phyloP scores from a whole-genome alignment of 164 flowering plant species.

The Liquidambar formosana region DNA sequence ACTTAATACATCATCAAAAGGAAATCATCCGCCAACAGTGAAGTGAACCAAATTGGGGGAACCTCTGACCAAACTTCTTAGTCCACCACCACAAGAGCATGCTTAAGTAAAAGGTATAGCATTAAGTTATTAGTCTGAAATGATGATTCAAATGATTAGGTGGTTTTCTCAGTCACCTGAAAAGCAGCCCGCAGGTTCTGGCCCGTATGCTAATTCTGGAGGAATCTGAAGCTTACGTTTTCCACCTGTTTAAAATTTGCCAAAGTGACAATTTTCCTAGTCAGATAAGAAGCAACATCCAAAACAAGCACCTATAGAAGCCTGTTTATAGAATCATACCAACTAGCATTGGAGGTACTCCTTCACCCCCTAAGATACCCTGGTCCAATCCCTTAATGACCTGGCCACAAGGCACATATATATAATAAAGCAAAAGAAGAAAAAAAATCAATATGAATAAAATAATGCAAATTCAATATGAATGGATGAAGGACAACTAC shows the following conservation, averaged over 20 bases:
- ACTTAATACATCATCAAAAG: too few species aligned
- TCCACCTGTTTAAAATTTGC: constrained; percentile 54
- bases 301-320: neutral
- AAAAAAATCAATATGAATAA: too few species aligned
- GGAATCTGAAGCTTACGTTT: constrained; percentile 88
- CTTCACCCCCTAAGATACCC: constrained; percentile 87
- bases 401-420: constrained; percentile 45
- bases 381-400: constrained; percentile 85
- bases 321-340: constrained; percentile 41
- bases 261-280: neutral
- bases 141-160: too few species aligned
- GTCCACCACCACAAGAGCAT: too few species aligned
- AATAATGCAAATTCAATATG: neutral
- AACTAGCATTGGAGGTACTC: constrained; percentile 87
- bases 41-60: too few species aligned
- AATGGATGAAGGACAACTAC: neutral
- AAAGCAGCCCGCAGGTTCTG: constrained; percentile 98
- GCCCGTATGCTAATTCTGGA: constrained; percentile 86
- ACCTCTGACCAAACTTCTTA: too few species aligned
- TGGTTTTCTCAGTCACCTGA: constrained; percentile 49
- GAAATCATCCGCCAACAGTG: too few species aligned
- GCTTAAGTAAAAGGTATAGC: too few species aligned
- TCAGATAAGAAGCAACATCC: constrained; percentile 5
- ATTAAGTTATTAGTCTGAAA: too few species aligned
- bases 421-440: too few species aligned